A percentile compares a stretch with the other conserved stretches of the same genome.
Evolutionary conservation across 129 eudicot genomes (phyloP).

Genomic region (Tagetes patula): DNA sequence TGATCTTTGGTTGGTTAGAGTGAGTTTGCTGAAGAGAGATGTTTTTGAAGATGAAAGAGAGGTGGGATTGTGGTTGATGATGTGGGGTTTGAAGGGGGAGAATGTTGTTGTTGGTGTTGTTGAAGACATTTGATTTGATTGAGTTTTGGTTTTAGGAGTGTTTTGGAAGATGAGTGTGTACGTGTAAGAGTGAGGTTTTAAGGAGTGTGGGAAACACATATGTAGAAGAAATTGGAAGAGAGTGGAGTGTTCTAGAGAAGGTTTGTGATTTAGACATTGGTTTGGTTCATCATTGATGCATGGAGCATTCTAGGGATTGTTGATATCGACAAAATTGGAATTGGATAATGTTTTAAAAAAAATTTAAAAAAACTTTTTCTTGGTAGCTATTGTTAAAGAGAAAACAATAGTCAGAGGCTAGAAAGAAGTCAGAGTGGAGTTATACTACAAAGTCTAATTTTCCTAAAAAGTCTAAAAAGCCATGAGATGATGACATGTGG

Average conservation of each 20-base stretch:
- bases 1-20: background rate
- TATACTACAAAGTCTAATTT: no score
- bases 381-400: no score
- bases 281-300: background rate
- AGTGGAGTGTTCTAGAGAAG: constrained; percentile 37
- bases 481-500: no score
- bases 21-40: constrained; percentile 25
- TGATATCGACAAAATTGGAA: background rate
- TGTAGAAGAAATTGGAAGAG: constrained; percentile 25
- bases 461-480: no score
- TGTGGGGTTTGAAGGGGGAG: constrained; percentile 36
- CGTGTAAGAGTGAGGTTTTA: constrained; percentile 11
- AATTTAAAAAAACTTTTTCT: no score
- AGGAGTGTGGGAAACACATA: background rate
- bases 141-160: background rate
- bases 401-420: no score
- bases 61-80: constrained; percentile 3
- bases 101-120: constrained; percentile 32
- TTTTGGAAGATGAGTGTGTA: constrained; percentile 3
- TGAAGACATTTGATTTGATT: constrained; percentile 3
- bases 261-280: constrained; percentile 16
- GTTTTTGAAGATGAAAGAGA: constrained; percentile 17
- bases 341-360: no score
- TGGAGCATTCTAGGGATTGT: constrained; percentile 5
- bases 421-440: no score